Base-by-base conservation (phyloP, 78 protist species). In the Dictyostelium firmibasis region DNA sequence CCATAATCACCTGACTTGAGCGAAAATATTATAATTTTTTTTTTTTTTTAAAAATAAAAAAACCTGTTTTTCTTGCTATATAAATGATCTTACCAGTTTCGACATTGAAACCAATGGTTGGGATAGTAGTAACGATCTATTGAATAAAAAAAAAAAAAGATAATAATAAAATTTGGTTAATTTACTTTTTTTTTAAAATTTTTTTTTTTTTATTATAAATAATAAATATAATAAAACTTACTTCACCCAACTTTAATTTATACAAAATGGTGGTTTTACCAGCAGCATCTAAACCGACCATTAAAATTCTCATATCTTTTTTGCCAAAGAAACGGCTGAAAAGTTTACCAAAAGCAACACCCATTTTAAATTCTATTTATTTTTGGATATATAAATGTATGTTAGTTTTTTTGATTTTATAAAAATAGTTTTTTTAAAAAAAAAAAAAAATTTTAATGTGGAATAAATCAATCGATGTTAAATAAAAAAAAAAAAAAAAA, bases 211-310 rank as follows among this genome's bases (percentile, higher is more conserved):
- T 38, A 4, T 4, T 38, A 38, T 4, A 38, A 38, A 13, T 53
- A n/a, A n/a, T n/a, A n/a, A n/a, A n/a, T n/a, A n/a, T 53, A 14
- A 53, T 53, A 53, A 53, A 53, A 13, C 79, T 72, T 72, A 79
- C 57, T 82, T 82, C 86, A 82, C 86, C 96, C 27, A 94, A 77
- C 57, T 94, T 94, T 62, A 94, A 75, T 70, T 94, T 94, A 64
- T 94, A 94, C 16, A 93, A 64, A 36, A 93, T 93, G 43, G 96
- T 93, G 82, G 98, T 97, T 91, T 96, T 96, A 36, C 98, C 98
- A 43, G 98, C 97, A 18, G 98, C 98, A 79, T 98, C 99, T 62
- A 99, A 97, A 60, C 99, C 99, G 62, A 98, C 99, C 97, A 98
- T 98, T 60, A 99, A 91, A 67, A 99, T 98, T 83, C 99, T 78